A percentile compares a stretch with the other conserved stretches of the same genome.
These are phyloP conservation scores for Gaertneriomyces sp. DNA, from an alignment of 192 early-diverging fungal genomes.

Conservation along the genomic window DNA sequence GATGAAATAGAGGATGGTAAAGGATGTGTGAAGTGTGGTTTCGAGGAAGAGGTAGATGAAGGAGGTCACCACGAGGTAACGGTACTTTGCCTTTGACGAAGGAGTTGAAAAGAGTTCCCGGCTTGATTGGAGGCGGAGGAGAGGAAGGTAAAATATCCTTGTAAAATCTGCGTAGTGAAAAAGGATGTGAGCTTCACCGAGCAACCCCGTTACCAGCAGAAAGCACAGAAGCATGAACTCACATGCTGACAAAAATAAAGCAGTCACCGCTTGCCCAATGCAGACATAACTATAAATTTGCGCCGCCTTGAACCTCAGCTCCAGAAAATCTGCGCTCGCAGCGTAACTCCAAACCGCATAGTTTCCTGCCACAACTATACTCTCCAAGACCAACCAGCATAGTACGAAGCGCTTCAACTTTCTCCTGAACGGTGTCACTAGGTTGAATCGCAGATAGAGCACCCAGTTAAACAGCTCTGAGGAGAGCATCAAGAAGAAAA, in stretches of 20 bases:
- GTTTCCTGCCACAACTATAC: background rate
- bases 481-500: slow-evolving; percentile 3
- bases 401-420: background rate
- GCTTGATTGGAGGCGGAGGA: background rate
- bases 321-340: background rate
- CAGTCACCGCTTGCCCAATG: slow-evolving; percentile 11
- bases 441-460: slow-evolving; percentile 20
- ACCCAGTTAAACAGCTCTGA: slow-evolving; percentile 24
- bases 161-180: slow-evolving; percentile 10
- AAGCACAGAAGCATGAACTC: background rate
- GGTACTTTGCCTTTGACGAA: background rate
- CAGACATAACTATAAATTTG: slow-evolving; percentile 7
- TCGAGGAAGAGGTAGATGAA: slow-evolving; percentile 14
- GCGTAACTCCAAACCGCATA: slow-evolving; percentile 18
- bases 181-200: background rate
- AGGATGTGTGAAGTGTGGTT: slow-evolving; percentile 9
- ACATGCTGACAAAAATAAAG: slow-evolving; percentile 17
- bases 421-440: slow-evolving; percentile 13
- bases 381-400: slow-evolving; percentile 17
- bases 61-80: background rate
- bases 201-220: background rate
- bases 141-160: slow-evolving; percentile 15
- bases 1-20: background rate
- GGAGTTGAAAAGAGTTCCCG: background rate
- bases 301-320: background rate